A percentile compares a stretch with the other conserved stretches of the same genome.
Evolutionary conservation across 306 rosid species (phyloP).

Genomic region (Quercus bicolor): DNA sequence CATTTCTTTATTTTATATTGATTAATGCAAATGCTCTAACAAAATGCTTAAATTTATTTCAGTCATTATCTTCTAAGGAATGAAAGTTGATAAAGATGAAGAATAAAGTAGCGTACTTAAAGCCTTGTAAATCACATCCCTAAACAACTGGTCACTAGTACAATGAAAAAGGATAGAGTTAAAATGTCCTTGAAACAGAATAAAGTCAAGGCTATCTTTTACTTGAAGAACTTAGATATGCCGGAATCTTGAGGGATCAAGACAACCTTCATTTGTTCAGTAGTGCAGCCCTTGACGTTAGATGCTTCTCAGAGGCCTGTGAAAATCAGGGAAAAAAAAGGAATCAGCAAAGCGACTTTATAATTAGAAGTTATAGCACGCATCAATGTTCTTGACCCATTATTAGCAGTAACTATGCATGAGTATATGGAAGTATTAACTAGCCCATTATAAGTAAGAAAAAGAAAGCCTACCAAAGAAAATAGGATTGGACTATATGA

Average conservation of each 20-base stretch:
- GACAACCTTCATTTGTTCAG: conserved; percentile 54
- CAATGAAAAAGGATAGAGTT: conserved; percentile 18
- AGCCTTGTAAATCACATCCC: conserved; percentile 25
- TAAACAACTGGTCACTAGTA: conserved; percentile 32
- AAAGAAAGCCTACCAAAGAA: not conserved
- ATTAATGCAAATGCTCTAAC: not conserved
- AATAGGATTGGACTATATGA: not conserved
- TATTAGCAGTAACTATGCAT: too few species aligned
- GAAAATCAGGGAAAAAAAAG: not conserved
- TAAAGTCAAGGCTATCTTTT: conserved; percentile 27
- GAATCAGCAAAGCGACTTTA: not conserved
- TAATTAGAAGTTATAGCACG: too few species aligned
- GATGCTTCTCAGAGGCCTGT: conserved; percentile 74
- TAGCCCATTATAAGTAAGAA: not conserved
- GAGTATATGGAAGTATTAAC: too few species aligned
- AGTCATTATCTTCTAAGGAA: conserved; percentile 8
- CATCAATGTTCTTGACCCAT: too few species aligned
- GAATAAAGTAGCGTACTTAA: conserved; percentile 27
- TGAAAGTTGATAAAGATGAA: conserved; percentile 13
- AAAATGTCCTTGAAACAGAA: conserved; percentile 36
- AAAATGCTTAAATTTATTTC: conserved; percentile 1
- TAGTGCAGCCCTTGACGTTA: conserved; percentile 65
- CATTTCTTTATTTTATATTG: too few species aligned
- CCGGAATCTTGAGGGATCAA: conserved; percentile 17
- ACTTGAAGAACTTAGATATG: conserved; percentile 33